Percentiles rank a stretch among this genome's conserved stretches.
These are phyloP conservation scores for Sugiyamaella chiloensis DNA, from an alignment of 805 yeast species.

Conservation along the genomic window DNA sequence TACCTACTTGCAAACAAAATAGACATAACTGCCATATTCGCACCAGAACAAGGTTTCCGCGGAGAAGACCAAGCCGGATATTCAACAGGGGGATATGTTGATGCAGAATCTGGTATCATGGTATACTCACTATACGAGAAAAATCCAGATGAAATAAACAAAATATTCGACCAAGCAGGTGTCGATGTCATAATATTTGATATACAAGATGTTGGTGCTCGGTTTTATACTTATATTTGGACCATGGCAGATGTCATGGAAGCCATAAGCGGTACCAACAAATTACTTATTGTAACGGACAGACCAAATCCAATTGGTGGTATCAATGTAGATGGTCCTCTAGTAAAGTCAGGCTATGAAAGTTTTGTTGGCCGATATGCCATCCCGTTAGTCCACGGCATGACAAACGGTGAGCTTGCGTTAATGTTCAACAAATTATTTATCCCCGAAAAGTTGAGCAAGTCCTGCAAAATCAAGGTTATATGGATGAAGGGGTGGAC, in stretches of 20 bases:
- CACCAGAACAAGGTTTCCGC: slow-evolving; percentile 17
- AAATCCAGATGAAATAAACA: slow-evolving; percentile 11
- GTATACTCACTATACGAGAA: slow-evolving; percentile 13
- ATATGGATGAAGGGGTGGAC: slow-evolving; percentile 17
- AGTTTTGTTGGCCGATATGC: slow-evolving; percentile 16
- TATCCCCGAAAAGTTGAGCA: neutral
- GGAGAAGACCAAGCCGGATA: slow-evolving; percentile 16
- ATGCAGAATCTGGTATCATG: slow-evolving; percentile 10
- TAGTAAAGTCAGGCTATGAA: slow-evolving; percentile 10
- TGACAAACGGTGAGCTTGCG: slow-evolving; percentile 15
- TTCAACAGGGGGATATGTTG: slow-evolving; percentile 15
- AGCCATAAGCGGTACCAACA: slow-evolving; percentile 15
- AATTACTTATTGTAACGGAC: slow-evolving; percentile 11
- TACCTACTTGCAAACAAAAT: neutral
- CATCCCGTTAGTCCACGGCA: slow-evolving; percentile 14
- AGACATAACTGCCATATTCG: slow-evolving; percentile 14
- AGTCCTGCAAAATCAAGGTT: slow-evolving; percentile 6
- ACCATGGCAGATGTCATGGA: slow-evolving; percentile 15
- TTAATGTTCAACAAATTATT: slow-evolving; percentile 12
- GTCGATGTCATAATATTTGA: slow-evolving; percentile 13
- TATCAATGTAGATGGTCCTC: slow-evolving; percentile 13
- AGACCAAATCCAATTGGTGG: slow-evolving; percentile 17
- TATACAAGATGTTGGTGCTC: slow-evolving; percentile 15
- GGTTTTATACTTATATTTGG: slow-evolving; percentile 17
- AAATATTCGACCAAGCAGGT: slow-evolving; percentile 12